Conservation (phyloP, 2,329 filamentous ascomycete species). For the Fusarium oxysporum region DNA sequence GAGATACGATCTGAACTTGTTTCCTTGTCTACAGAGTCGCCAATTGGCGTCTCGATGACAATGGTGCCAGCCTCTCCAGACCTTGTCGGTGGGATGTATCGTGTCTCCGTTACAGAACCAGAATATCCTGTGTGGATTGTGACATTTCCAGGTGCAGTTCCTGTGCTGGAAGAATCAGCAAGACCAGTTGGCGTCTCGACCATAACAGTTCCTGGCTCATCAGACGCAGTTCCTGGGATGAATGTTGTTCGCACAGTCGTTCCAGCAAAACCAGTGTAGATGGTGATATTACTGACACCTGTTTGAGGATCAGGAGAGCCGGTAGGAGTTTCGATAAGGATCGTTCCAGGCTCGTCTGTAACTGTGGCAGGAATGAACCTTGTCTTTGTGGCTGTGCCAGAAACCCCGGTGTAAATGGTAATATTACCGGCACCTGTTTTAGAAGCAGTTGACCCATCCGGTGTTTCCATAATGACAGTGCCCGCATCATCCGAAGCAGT, state of each 20-base stretch:
- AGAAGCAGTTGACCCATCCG: not conserved
- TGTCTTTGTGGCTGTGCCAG: not conserved
- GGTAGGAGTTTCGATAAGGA: constrained; percentile 11
- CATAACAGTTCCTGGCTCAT: not conserved
- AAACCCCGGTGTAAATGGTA: not conserved
- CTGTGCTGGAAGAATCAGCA: not conserved
- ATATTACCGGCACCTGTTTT: not conserved
- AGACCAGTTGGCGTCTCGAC: not conserved
- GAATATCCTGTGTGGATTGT: not conserved
- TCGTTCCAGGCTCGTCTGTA: not conserved
- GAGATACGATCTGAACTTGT: not conserved
- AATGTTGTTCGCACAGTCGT: too few relatives aligned
- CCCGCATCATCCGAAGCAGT: not conserved
- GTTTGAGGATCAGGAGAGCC: too few relatives aligned
- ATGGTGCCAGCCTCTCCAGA: constrained; percentile 13
- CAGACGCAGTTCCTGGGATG: not conserved
- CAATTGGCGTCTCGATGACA: constrained; percentile 5
- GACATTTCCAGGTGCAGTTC: not conserved
- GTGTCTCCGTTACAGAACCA: not conserved
- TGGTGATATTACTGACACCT: too few relatives aligned
- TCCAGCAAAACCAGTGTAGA: too few relatives aligned
- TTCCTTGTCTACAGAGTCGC: not conserved
- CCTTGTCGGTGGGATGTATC: constrained; percentile 3
- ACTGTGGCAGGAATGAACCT: not conserved
- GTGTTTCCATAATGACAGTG: constrained; percentile 2